Evolutionary conservation across 257 asterid species (phyloP).

Genomic region (Capsicum baccatum): DNA sequence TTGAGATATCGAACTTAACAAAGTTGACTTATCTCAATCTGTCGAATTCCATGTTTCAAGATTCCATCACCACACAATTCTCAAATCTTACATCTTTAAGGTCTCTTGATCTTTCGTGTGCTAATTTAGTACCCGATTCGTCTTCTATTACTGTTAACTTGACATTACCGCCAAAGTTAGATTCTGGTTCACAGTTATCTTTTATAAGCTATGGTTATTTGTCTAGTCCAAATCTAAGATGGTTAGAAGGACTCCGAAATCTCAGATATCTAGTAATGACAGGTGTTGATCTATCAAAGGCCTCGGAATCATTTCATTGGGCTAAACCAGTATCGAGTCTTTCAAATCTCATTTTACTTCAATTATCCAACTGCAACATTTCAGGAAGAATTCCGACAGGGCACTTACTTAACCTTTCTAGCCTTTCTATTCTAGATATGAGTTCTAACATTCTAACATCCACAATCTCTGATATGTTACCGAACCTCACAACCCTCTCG

Average conservation of each 20-base stretch:
- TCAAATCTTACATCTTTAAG: conserved; percentile 30
- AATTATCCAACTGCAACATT: conserved; percentile 29
- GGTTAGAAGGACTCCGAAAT: conserved; percentile 26
- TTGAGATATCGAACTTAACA: conserved; percentile 24
- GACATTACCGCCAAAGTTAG: conserved; percentile 8
- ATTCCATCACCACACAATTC: conserved; percentile 22
- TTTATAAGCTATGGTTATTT: conserved; percentile 15
- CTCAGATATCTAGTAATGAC: conserved; percentile 18
- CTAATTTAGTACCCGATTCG: neutral
- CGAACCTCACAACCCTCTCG: conserved; percentile 31
- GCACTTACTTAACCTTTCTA: conserved; percentile 23
- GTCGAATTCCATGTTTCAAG: conserved; percentile 29
- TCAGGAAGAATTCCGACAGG: conserved; percentile 23
- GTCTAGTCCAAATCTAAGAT: conserved; percentile 27
- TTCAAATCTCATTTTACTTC: conserved; percentile 25
- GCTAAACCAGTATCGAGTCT: conserved; percentile 30
- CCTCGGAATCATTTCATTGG: conserved; percentile 25
- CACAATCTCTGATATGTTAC: conserved; percentile 4
- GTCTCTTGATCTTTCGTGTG: conserved; percentile 32
- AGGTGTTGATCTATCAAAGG: conserved; percentile 31
- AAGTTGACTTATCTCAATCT: conserved; percentile 29
- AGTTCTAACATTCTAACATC: conserved; percentile 1
- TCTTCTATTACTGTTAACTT: neutral
- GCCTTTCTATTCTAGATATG: conserved; percentile 5
- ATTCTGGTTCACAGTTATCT: neutral